Percentiles rank a stretch among this genome's conserved stretches.
phyloP scores from a whole-genome alignment of 805 yeast species.

The Schwanniomyces yamadae region DNA sequence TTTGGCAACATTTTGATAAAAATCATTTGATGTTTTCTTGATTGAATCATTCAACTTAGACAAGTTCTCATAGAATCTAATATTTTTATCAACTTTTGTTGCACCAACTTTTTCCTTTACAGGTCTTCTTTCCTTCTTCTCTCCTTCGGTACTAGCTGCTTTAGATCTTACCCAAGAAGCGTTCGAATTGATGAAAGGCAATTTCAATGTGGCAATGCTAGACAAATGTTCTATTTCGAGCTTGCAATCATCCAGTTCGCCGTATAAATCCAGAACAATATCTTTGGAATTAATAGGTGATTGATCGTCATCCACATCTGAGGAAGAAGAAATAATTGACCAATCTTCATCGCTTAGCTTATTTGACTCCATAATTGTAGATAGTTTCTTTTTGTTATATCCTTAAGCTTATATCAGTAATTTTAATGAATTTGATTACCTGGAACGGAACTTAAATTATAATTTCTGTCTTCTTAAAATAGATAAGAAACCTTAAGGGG shows the following conservation, averaged over 20 bases:
- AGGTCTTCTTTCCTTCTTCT: neutral
- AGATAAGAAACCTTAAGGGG: too few relatives aligned
- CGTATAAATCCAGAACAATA: neutral
- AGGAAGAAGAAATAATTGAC: slow-evolving; percentile 44
- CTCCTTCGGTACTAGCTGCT: neutral
- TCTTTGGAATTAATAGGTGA: slow-evolving; percentile 16
- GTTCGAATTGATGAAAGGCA: slow-evolving; percentile 11
- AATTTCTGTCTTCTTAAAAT: too few relatives aligned
- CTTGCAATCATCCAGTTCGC: neutral
- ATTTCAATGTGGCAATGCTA: slow-evolving; percentile 17
- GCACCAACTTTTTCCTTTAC: neutral
- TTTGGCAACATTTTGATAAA: slow-evolving; percentile 18
- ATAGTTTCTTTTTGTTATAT: too few relatives aligned
- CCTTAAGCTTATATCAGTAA: too few relatives aligned
- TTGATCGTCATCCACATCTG: slow-evolving; percentile 38
- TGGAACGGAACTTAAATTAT: too few relatives aligned
- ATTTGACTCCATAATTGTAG: slow-evolving; percentile 7
- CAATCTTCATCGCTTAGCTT: slow-evolving; percentile 39
- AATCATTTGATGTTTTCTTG: slow-evolving; percentile 19
- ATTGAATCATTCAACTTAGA: slow-evolving; percentile 20
- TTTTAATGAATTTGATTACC: too few relatives aligned
- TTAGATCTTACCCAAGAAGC: neutral
- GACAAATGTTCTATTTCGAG: slow-evolving; percentile 6
- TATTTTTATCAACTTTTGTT: slow-evolving; percentile 8
- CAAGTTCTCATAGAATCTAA: slow-evolving; percentile 25